phyloP scores from a whole-genome alignment of 495 filamentous ascomycete species.

The Penicillium longicatenatum region DNA sequence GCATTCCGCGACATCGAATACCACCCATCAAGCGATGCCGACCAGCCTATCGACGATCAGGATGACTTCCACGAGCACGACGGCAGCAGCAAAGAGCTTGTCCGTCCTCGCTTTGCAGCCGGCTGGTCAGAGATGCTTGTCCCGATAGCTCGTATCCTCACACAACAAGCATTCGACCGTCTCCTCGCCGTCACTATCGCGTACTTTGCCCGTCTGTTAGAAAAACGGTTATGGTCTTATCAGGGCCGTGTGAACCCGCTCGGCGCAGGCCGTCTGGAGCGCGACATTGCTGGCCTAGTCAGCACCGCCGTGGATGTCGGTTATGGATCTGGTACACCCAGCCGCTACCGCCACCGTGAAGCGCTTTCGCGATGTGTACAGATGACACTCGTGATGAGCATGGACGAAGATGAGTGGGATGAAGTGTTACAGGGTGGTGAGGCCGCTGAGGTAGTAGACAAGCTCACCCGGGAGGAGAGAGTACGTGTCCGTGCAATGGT shows the following conservation, averaged over 20 bases:
- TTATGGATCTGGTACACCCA: constrained; percentile 34
- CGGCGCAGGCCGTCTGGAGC: constrained; percentile 84
- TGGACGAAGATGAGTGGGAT: constrained; percentile 98
- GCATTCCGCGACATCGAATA: constrained; percentile 94
- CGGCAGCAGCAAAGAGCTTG: constrained; percentile 49
- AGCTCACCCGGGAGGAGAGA: constrained; percentile 63
- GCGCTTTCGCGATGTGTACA: constrained; percentile 78
- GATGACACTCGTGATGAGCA: constrained; percentile 86
- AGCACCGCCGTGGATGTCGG: constrained; percentile 72
- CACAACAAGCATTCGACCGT: constrained; percentile 65
- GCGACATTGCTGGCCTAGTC: constrained; percentile 82
- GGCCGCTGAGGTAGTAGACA: constrained; percentile 46
- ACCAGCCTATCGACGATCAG: constrained; percentile 27
- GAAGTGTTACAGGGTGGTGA: constrained; percentile 57
- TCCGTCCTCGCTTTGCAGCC: constrained; percentile 72
- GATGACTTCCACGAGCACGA: constrained; percentile 39
- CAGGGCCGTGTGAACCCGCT: constrained; percentile 77
- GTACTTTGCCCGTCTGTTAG: constrained; percentile 74
- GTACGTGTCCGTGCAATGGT: constrained; percentile 63
- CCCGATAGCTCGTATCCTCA: constrained; percentile 85
- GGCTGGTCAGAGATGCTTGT: constrained; percentile 83
- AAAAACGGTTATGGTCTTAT: constrained; percentile 89
- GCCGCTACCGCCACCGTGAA: constrained; percentile 74
- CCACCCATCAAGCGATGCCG: constrained; percentile 48
- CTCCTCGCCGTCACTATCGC: constrained; percentile 71